Evolutionary conservation across 2,329 filamentous ascomycete species (phyloP).

Genomic region (Byssoonygena ceratinophila): DNA sequence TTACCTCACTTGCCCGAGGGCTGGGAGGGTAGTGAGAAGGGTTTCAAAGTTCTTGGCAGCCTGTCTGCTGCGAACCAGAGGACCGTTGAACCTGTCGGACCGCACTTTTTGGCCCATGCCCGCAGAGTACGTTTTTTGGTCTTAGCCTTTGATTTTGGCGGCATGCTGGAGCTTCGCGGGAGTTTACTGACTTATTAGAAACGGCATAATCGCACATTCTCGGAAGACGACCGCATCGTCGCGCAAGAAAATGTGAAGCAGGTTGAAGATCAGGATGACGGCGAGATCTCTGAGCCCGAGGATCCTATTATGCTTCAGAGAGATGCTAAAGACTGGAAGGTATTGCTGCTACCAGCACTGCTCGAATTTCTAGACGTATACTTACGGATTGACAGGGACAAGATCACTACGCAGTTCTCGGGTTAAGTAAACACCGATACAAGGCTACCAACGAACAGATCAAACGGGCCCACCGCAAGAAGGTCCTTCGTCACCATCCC

Average conservation of each 20-base stretch:
- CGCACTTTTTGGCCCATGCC: conserved; percentile 95
- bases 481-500: conserved; percentile 97
- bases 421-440: conserved; percentile 82
- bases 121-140: conserved; percentile 55
- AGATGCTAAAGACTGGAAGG: conserved; percentile 99
- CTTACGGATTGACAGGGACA: conserved; percentile 50
- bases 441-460: conserved; percentile 95
- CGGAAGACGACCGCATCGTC: conserved; percentile 95
- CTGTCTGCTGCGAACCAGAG: conserved; percentile 70
- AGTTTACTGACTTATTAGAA: conserved; percentile 34
- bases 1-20: conserved; percentile 67
- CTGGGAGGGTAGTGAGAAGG: conserved; percentile 68
- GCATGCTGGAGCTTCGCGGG: neutral
- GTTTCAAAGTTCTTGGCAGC: conserved; percentile 74
- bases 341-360: conserved; percentile 33
- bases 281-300: conserved; percentile 87
- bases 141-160: neutral
- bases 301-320: conserved; percentile 83
- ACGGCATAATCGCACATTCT: conserved; percentile 94
- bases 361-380: neutral
- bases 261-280: conserved; percentile 78
- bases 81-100: conserved; percentile 89
- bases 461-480: conserved; percentile 97
- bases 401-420: conserved; percentile 96
- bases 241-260: conserved; percentile 92